Percentiles rank a stretch among this genome's conserved stretches.
Conservation (phyloP, 2,329 filamentous ascomycete species). For the Emergomyces orientalis region DNA sequence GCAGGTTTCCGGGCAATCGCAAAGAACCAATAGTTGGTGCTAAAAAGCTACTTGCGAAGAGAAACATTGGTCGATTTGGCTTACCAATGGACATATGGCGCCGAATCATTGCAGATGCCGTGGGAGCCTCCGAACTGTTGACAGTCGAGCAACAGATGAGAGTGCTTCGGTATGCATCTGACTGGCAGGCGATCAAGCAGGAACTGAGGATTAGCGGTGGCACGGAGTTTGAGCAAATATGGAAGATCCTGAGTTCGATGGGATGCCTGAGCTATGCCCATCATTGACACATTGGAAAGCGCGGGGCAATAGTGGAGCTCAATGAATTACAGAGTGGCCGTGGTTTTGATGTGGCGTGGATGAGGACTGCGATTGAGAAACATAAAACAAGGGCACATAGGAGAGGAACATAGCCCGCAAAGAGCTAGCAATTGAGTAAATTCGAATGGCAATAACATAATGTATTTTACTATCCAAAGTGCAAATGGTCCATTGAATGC, state of each 20-base stretch:
- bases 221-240: slow-evolving; percentile 26
- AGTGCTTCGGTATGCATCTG: slow-evolving; percentile 26
- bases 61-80: slow-evolving; percentile 16
- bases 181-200: slow-evolving; percentile 24
- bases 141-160: slow-evolving; percentile 22
- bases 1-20: neutral
- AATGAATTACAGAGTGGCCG: neutral
- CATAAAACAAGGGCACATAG: no score
- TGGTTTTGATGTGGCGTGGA: no score
- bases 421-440: neutral
- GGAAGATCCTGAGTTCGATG: slow-evolving; percentile 28
- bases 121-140: slow-evolving; percentile 21
- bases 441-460: neutral
- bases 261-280: slow-evolving; percentile 25
- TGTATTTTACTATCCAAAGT: no score
- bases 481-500: no score
- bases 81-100: slow-evolving; percentile 24
- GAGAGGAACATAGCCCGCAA: neutral
- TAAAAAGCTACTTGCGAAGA: neutral
- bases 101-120: slow-evolving; percentile 24
- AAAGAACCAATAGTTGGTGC: neutral
- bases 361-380: neutral
- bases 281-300: slow-evolving; percentile 10
- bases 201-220: slow-evolving; percentile 25
- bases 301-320: neutral